Evolutionary conservation across 306 rosid species (phyloP), one percentile per base, ranked within the genome.

Genomic region (Cyclanthera cordifolia): DNA sequence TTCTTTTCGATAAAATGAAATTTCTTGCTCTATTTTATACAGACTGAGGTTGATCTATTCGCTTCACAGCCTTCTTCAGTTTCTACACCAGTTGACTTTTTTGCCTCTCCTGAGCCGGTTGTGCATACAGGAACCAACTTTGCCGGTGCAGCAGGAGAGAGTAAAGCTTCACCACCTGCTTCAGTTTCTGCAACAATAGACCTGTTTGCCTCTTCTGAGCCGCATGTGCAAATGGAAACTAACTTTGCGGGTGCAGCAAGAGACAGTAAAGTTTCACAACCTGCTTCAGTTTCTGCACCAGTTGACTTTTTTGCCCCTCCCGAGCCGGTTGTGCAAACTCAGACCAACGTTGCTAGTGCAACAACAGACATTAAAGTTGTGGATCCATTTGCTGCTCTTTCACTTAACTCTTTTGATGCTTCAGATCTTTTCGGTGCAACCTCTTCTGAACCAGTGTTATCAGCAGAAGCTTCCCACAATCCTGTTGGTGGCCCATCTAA

Each of bases 321-420:
- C 43, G 85, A 81, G 67, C 84, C 88, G 19, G 88, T 76, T 75
- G 48, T 72, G 74, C 93, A 80, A 76, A 79, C 89, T 72, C 82
- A 82, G 55, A 73, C 70, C 53, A 86, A 86, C 79, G 34, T 58
- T 16, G 66, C 24, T 32, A n/a, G 46, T 6, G 8, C 66, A 32
- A 6, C 45, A 58, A 32, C 46, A 8, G 45, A 81, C 59, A 39
- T 65, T 60, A 81, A 77, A 85, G 32, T 73, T 53, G 45, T 82
- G 43, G 98, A 92, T 83, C 98, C 98, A 64, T 92, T 92, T 46
- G 87, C 95, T 76, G 87, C 93, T 66, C 90, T 92, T 75, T 94
- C 99, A 2, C 90, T 90, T 54, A 78, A 85, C 77, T 90, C 61
- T 63, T 94, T 94, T 78, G 90, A 88, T 74, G 95, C 84, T 78